Percentiles rank a stretch among this genome's conserved stretches.
phyloP scores from a whole-genome alignment of 169 alveolate species.

The Plasmodium malariae region DNA sequence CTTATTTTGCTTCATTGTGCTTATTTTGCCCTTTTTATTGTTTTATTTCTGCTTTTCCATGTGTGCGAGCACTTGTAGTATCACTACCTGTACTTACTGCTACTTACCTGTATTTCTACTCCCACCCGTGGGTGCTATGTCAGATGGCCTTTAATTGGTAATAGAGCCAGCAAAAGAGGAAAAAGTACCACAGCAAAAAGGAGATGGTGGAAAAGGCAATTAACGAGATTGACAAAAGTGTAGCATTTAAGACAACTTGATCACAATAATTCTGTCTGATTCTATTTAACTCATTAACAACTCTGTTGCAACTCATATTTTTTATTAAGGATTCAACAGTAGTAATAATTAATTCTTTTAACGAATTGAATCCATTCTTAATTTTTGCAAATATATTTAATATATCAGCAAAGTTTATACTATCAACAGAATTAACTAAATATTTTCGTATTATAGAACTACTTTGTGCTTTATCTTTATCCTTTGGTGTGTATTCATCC shows the following conservation, averaged over 20 bases:
- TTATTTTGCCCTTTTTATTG: too few species aligned
- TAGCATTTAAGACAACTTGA: constrained; percentile 7
- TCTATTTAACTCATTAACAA: not conserved
- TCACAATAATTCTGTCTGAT: constrained; percentile 19
- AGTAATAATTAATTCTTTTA: constrained; percentile 4
- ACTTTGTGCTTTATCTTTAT: not conserved
- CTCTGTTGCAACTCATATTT: constrained; percentile 35
- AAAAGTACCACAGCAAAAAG: constrained; percentile 40
- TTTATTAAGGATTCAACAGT: not conserved
- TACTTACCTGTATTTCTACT: too few species aligned
- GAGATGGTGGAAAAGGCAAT: constrained; percentile 15
- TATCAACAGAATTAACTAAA: constrained; percentile 16
- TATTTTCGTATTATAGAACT: constrained; percentile 12
- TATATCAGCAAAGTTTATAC: constrained; percentile 12
- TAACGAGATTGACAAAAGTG: not conserved
- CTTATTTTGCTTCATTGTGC: too few species aligned
- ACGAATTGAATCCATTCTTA: not conserved
- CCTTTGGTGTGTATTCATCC: constrained; percentile 40
- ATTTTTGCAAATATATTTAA: constrained; percentile 4
- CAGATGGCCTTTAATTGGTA: constrained; percentile 12
- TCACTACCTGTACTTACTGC: not conserved
- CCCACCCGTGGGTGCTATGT: too few species aligned
- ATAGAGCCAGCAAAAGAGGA: constrained; percentile 47
- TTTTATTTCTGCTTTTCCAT: too few species aligned
- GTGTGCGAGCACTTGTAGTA: too few species aligned